These are phyloP conservation scores for Ceratopteris richardii DNA, from an alignment of 75 land plant species.

Conservation along the genomic window DNA sequence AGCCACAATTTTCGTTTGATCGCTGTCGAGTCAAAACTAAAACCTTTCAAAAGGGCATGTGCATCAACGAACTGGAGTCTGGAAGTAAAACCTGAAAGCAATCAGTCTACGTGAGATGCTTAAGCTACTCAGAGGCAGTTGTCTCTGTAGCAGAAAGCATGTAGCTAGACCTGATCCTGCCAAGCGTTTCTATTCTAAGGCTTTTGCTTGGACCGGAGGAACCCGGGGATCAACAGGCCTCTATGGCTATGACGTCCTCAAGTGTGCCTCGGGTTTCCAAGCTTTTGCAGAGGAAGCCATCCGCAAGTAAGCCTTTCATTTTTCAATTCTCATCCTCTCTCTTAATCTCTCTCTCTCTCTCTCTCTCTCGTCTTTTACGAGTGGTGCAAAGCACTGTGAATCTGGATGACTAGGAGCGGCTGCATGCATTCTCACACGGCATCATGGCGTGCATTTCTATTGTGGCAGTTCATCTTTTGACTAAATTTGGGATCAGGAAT, in stretches of 20 bases:
- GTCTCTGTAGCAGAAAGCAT: too few relatives aligned
- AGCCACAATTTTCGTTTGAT: too few relatives aligned
- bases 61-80: too few relatives aligned
- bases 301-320: constrained; percentile 36
- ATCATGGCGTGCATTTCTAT: neutral
- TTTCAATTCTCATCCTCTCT: neutral
- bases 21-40: too few relatives aligned
- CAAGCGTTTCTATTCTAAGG: too few relatives aligned
- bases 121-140: too few relatives aligned
- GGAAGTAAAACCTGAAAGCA: too few relatives aligned
- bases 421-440: neutral
- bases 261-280: constrained; percentile 74
- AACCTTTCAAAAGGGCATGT: too few relatives aligned
- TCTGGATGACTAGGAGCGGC: neutral
- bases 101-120: too few relatives aligned
- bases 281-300: constrained; percentile 86
- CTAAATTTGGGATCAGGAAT: neutral
- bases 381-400: neutral
- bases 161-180: too few relatives aligned
- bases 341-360: too few relatives aligned
- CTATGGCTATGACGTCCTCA: constrained; percentile 72
- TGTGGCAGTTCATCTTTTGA: neutral
- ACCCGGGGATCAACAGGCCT: constrained; percentile 42
- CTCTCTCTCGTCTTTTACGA: neutral
- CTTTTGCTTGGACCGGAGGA: too few relatives aligned